Conservation (phyloP, 1,139 yeast species). For the Yamadazyma kanchanaburiensis region DNA sequence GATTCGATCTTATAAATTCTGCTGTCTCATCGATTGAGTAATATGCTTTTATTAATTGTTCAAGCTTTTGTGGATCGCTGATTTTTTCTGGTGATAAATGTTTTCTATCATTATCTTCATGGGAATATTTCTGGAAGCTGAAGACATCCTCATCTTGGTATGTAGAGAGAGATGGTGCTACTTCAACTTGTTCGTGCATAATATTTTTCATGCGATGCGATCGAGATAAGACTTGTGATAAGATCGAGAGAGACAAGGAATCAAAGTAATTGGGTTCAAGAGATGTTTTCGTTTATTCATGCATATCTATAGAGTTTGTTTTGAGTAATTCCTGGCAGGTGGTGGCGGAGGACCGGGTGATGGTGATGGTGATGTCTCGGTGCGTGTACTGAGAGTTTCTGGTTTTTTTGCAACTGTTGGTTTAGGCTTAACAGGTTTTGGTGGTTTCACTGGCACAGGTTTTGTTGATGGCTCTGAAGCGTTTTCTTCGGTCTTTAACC, state of each 20-base stretch:
- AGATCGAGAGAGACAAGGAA: too few species aligned
- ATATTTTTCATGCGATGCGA: too few species aligned
- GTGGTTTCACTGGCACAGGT: conserved; percentile 1
- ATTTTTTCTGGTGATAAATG: conserved; percentile 20
- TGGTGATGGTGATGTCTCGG: conserved; percentile 8
- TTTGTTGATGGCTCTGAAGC: conserved; percentile 1
- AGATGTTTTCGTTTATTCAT: too few species aligned
- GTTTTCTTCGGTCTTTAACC: background rate
- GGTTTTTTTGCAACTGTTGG: conserved; percentile 15
- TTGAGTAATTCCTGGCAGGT: conserved; percentile 28
- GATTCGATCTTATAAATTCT: conserved; percentile 24
- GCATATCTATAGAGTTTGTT: background rate
- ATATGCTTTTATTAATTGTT: conserved; percentile 41
- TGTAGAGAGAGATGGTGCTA: conserved; percentile 62
- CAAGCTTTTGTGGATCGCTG: conserved; percentile 8
- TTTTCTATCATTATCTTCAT: conserved; percentile 24
- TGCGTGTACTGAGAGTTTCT: too few species aligned
- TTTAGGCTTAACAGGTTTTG: conserved; percentile 5
- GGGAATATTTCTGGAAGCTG: conserved; percentile 35
- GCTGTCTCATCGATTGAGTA: conserved; percentile 51
- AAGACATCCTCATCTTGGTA: conserved; percentile 54
- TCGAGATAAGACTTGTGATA: conserved; percentile 24
- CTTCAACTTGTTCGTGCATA: conserved; percentile 7
- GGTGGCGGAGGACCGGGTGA: conserved; percentile 36
- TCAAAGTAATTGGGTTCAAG: too few species aligned